These are phyloP conservation scores for Senecio squalidus DNA, from an alignment of 140 eudicot genomes.

Conservation along the genomic window DNA sequence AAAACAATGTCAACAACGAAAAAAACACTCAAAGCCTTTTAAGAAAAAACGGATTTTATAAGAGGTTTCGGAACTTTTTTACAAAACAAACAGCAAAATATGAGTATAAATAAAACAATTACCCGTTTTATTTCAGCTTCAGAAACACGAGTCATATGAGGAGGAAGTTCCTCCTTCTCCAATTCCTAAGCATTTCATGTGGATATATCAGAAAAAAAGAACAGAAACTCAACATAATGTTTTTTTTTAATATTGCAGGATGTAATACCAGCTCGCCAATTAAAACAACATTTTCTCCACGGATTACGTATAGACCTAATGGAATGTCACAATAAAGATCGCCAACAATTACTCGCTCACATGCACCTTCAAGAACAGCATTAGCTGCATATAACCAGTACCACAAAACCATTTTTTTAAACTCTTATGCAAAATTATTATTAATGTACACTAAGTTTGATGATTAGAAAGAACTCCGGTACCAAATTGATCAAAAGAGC, in stretches of 20 bases:
- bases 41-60: too few species aligned
- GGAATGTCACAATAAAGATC: constrained; percentile 94
- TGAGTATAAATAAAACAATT: neutral
- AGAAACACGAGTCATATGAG: constrained; percentile 86
- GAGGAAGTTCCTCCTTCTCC: constrained; percentile 88
- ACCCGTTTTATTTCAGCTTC: constrained; percentile 74
- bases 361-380: constrained; percentile 98
- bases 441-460: neutral
- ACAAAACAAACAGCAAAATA: constrained; percentile 9
- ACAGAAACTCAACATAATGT: neutral
- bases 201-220: constrained; percentile 3
- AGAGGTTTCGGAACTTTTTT: neutral
- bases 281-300: constrained; percentile 91
- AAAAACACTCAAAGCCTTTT: too few species aligned
- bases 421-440: neutral
- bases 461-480: constrained; percentile 13
- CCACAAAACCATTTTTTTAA: constrained; percentile 18
- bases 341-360: constrained; percentile 92
- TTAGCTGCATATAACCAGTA: constrained; percentile 59
- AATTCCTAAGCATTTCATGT: constrained; percentile 44
- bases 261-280: constrained; percentile 84
- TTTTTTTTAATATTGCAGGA: neutral
- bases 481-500: constrained; percentile 99
- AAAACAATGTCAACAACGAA: too few species aligned
- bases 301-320: constrained; percentile 82